Evolutionary conservation across 257 asterid species (phyloP).

Genomic region (Solanum clarkiae): DNA sequence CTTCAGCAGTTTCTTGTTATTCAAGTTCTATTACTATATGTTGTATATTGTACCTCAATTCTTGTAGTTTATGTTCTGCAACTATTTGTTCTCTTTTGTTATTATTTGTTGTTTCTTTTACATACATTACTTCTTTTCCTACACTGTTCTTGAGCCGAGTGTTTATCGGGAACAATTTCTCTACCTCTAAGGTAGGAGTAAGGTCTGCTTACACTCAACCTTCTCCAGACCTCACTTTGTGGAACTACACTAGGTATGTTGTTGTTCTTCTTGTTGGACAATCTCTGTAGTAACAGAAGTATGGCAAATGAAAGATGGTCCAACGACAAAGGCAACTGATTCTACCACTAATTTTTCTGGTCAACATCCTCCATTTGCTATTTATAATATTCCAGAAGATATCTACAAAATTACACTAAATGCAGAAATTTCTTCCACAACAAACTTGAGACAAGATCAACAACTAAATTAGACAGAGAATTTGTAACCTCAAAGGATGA

Average conservation of each 20-base stretch:
- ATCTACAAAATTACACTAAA: too few relatives aligned
- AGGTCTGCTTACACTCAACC: neutral
- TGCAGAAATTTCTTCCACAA: neutral
- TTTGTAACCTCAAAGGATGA: neutral
- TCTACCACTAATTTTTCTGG: neutral
- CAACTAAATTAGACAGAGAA: neutral
- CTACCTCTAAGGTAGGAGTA: neutral
- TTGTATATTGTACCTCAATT: neutral
- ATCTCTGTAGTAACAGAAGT: neutral
- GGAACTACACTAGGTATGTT: neutral
- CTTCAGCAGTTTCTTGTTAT: neutral
- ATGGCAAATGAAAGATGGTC: neutral
- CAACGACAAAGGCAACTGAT: neutral
- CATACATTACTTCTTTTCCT: neutral
- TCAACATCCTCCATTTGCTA: neutral
- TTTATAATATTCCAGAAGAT: neutral
- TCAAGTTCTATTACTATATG: neutral
- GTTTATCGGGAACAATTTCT: neutral
- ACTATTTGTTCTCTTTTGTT: neutral
- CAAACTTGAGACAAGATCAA: neutral
- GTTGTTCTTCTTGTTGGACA: neutral
- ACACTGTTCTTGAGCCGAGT: neutral
- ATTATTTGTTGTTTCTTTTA: too few relatives aligned
- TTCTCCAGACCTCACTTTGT: neutral
- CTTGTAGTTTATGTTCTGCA: neutral